Percentiles rank a stretch among this genome's conserved stretches.
Conservation (phyloP, 768 basidiomycete species). For the Neoboletus subvelutipes region DNA sequence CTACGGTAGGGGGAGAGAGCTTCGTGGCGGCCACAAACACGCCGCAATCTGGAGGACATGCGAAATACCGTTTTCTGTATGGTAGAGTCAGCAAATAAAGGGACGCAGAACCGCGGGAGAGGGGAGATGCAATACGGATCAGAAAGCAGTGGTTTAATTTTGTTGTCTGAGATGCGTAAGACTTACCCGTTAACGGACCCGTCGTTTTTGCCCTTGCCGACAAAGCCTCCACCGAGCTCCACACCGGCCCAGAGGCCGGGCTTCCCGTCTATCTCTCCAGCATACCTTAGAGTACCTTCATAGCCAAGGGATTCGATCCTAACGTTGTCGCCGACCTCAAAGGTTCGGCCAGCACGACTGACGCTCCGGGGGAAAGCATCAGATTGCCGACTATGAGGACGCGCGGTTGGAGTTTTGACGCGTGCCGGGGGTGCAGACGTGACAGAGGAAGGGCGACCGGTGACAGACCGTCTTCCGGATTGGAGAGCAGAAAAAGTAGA, state of each 20-base stretch:
- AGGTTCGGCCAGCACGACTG: constrained; percentile 46
- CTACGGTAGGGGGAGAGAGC: constrained; percentile 74
- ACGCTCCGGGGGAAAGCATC: constrained; percentile 51
- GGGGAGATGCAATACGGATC: neutral
- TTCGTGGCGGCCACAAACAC: constrained; percentile 87
- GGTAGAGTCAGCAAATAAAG: constrained; percentile 10
- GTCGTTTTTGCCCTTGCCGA: constrained; percentile 94
- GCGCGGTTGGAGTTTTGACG: constrained; percentile 54
- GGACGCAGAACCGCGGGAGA: neutral
- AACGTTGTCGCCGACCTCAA: constrained; percentile 79
- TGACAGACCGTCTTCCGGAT: constrained; percentile 43
- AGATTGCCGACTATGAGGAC: constrained; percentile 67
- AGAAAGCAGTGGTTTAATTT: neutral
- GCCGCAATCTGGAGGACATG: constrained; percentile 81
- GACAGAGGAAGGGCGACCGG: constrained; percentile 61
- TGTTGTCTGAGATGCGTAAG: neutral
- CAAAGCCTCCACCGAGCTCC: constrained; percentile 80
- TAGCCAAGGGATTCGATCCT: constrained; percentile 85
- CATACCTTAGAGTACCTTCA: constrained; percentile 77
- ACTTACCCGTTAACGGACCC: constrained; percentile 87
- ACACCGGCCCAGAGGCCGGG: constrained; percentile 92
- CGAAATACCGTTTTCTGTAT: constrained; percentile 76
- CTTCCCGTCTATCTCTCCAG: constrained; percentile 89
- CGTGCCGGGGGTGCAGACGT: constrained; percentile 50
- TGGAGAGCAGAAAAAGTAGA: constrained; percentile 40